A percentile compares a stretch with the other conserved stretches of the same genome.
Conservation (phyloP, 805 yeast genomes). For the Saccharomyces paradoxus region DNA sequence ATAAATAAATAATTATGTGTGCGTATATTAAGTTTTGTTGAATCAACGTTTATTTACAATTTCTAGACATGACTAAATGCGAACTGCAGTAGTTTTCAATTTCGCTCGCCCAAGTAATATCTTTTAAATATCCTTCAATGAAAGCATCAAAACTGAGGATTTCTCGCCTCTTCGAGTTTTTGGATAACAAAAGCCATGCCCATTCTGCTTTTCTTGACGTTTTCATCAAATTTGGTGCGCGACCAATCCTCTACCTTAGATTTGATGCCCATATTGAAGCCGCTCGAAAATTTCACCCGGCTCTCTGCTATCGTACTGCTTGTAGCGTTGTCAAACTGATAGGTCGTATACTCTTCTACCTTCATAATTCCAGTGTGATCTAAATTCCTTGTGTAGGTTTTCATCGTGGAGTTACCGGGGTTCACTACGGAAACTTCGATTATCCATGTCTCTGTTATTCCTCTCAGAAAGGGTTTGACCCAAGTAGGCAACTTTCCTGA, state of each 20-base stretch:
- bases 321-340: constrained; percentile 32
- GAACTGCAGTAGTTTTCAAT: background rate
- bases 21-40: background rate
- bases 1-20: background rate
- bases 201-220: constrained; percentile 53
- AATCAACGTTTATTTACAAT: background rate
- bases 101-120: background rate
- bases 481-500: constrained; percentile 75
- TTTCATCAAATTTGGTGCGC: constrained; percentile 56
- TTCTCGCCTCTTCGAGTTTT: constrained; percentile 35
- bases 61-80: background rate
- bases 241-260: constrained; percentile 80
- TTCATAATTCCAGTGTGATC: constrained; percentile 74
- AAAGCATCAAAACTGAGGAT: background rate
- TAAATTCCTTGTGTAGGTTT: constrained; percentile 69
- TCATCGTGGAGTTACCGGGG: constrained; percentile 45
- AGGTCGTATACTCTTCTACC: constrained; percentile 69
- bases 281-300: constrained; percentile 62
- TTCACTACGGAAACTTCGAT: constrained; percentile 72
- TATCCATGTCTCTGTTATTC: constrained; percentile 66
- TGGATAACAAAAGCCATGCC: constrained; percentile 79
- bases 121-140: background rate
- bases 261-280: constrained; percentile 49
- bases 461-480: constrained; percentile 67
- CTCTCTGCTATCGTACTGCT: constrained; percentile 42